Conservation (phyloP, 2,329 filamentous ascomycete genomes). For the Arthrinium puccinioides region DNA sequence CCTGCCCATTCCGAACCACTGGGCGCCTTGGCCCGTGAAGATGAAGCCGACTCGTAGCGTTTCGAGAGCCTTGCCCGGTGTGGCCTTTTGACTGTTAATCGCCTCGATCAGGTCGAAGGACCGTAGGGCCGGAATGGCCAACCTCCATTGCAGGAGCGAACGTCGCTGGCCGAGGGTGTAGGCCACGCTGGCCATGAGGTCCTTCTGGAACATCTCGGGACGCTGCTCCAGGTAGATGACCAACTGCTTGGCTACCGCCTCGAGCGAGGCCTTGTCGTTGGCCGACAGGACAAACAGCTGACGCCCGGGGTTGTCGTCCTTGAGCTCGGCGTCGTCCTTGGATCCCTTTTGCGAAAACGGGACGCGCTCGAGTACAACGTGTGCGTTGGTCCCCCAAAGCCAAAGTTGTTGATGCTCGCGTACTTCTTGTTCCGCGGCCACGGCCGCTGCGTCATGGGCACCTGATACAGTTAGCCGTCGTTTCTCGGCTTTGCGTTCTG, state of each 20-base stretch:
- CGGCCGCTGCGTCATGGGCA: conserved; percentile 12
- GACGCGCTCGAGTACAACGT: conserved; percentile 6
- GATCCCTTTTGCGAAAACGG: conserved; percentile 14
- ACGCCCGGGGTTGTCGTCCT: conserved; percentile 12
- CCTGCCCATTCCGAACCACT: conserved; percentile 25
- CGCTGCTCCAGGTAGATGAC: conserved; percentile 16
- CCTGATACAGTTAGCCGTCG: conserved; percentile 6
- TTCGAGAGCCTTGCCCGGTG: conserved; percentile 12
- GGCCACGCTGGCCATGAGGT: conserved; percentile 18
- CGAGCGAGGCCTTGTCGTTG: conserved; percentile 12
- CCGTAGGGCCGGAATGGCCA: conserved; percentile 11
- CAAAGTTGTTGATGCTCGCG: conserved; percentile 25
- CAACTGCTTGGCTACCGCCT: conserved; percentile 15
- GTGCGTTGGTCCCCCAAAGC: conserved; percentile 27
- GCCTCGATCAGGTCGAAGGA: conserved; percentile 13
- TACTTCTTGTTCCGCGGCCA: conserved; percentile 15
- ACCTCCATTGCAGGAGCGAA: conserved; percentile 16
- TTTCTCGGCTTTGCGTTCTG: background rate
- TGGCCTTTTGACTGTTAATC: conserved; percentile 13
- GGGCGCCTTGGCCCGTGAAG: conserved; percentile 27
- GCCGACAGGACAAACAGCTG: conserved; percentile 10
- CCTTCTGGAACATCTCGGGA: conserved; percentile 14
- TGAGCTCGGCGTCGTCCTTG: conserved; percentile 3
- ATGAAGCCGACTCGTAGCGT: conserved; percentile 20
- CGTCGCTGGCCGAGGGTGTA: conserved; percentile 22